phyloP scores from a whole-genome alignment of 805 yeast genomes.

The Zygoascus biomembranicola region DNA sequence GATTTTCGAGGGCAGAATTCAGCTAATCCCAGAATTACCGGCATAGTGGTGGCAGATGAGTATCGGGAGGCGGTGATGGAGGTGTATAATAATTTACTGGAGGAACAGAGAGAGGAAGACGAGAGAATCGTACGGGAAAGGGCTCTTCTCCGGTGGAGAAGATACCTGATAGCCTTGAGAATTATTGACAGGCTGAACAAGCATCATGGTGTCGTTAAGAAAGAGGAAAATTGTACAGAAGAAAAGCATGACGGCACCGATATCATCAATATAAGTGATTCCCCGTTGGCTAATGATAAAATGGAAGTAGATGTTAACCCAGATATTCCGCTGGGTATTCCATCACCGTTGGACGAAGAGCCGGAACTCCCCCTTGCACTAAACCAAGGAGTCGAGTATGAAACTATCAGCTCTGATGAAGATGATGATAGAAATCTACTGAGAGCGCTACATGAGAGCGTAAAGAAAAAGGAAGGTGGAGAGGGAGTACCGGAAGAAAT shows the following conservation, averaged over 20 bases:
- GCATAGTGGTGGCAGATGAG: constrained; percentile 64
- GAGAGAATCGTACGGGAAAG: constrained; percentile 36
- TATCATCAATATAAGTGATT: not conserved
- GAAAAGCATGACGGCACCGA: not conserved
- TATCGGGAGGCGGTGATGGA: constrained; percentile 50
- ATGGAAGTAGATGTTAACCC: not conserved
- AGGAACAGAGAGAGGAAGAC: constrained; percentile 41
- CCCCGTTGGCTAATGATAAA: not conserved
- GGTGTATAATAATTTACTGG: constrained; percentile 41
- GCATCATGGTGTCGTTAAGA: constrained; percentile 17
- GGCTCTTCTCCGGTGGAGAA: constrained; percentile 29
- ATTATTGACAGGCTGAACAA: constrained; percentile 17
- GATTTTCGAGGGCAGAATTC: constrained; percentile 47
- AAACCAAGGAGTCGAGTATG: not conserved
- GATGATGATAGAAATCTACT: not conserved
- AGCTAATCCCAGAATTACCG: constrained; percentile 61
- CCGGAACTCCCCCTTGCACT: not conserved
- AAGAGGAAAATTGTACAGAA: not conserved
- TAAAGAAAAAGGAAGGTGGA: not conserved
- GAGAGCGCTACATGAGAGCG: not conserved
- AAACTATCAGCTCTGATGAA: not conserved
- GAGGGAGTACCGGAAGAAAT: not conserved
- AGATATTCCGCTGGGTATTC: not conserved
- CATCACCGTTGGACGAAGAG: not conserved
- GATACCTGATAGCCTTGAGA: constrained; percentile 27